Base-by-base conservation (phyloP, 2,329 filamentous ascomycete genomes). In the Neocucurbitaria cava region DNA sequence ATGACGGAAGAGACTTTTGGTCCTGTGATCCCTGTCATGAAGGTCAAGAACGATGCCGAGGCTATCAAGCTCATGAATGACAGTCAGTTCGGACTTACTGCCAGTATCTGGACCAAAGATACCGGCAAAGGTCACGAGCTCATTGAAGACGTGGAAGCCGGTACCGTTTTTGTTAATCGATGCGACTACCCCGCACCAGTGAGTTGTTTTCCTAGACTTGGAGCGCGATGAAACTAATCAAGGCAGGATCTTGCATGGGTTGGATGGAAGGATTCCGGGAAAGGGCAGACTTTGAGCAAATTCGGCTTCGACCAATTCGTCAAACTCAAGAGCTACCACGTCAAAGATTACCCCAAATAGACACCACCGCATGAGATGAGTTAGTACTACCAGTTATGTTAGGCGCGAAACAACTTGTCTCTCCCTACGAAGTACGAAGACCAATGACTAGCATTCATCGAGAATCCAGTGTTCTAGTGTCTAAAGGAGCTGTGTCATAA, bases 51-150 rank as follows among this genome's bases (percentile, higher is more conserved):
- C 64, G 94, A 97, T 69, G 85, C 85, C 17, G 92, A 97, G 76
- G 94, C 94, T 1, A 79, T 97, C 58, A 79, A 82, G 63, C 79
- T 94, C 46, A 97, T 98, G 92, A 97, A 97, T 69, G 92, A 96
- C 74, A 95, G 91, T 78, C 88, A 96, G 62, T 96, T 96, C 72
- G 94, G 94, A 5, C 82, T 98, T 58, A 97, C 94, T 3, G 94
- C 93, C n/a, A 96, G 92, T 69, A 92, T 98, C 68, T 98, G 94
- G 94, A 96, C 92, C 53, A 96, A 95, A 76, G 92, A 98, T 71
- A 86, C 87, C 2, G 82, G 80, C 41, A 88, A 83, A 71, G 94
- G 89, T 15, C 87, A 92, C 65, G 84, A 90, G 72, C 82, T 98
- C 47, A 86, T 89, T 35, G 88, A 95, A 50, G 82, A 88, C 46